phyloP scores from a whole-genome alignment of 257 asterid species.

The Eucommia ulmoides region DNA sequence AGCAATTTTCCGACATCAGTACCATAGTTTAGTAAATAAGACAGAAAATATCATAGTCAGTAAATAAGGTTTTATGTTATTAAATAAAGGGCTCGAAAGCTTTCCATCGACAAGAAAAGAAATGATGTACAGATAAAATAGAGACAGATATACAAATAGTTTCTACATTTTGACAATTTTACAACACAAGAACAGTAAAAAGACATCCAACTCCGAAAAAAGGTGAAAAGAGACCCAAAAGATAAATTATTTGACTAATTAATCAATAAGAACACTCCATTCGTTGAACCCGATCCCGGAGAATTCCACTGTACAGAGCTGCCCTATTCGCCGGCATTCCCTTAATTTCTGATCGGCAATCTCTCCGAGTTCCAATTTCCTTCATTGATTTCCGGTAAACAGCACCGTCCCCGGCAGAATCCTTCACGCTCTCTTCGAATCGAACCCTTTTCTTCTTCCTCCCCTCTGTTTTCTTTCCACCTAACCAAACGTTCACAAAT shows the following conservation, averaged over 20 bases:
- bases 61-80: no score
- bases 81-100: no score
- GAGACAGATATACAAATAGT: no score
- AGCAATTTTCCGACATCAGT: no score
- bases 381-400: not conserved
- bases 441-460: not conserved
- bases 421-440: not conserved
- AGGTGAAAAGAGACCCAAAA: no score
- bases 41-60: no score
- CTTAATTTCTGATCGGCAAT: not conserved
- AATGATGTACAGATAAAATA: no score
- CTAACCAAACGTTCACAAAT: not conserved
- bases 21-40: no score
- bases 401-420: not conserved
- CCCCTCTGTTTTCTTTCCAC: not conserved
- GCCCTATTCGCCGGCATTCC: not conserved
- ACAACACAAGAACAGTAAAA: no score
- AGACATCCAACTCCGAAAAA: no score
- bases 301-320: conserved; percentile 53
- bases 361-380: not conserved
- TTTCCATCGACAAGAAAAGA: no score
- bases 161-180: no score
- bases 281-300: not conserved
- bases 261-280: not conserved
- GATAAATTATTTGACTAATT: not conserved